These are phyloP conservation scores for Insectozyma bohioensis DNA, from an alignment of 1,139 yeast genomes.

Conservation along the genomic window DNA sequence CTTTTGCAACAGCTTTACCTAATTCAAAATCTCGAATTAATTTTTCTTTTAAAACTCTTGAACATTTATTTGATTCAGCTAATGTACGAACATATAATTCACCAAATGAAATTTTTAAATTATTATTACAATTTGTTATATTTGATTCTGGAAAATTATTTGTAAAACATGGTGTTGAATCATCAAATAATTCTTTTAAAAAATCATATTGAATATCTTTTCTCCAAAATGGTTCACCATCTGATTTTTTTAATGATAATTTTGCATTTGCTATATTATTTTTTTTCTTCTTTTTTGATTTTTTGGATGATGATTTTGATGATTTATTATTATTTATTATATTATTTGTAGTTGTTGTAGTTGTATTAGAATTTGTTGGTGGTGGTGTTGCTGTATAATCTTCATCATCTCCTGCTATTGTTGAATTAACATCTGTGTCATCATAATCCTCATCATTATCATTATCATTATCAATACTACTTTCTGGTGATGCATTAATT, in stretches of 20 bases:
- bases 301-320: conserved; percentile 2
- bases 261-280: conserved; percentile 20
- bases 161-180: conserved; percentile 65
- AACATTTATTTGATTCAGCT: conserved; percentile 81
- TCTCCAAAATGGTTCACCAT: conserved; percentile 92
- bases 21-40: conserved; percentile 60
- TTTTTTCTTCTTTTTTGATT: conserved; percentile 11
- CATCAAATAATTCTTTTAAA: conserved; percentile 61
- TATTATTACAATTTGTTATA: conserved; percentile 36
- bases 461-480: conserved; percentile 8
- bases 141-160: conserved; percentile 48
- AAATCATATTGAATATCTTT: conserved; percentile 86
- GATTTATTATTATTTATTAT: conserved; percentile 3
- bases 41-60: conserved; percentile 79
- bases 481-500: conserved; percentile 3
- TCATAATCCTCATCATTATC: conserved; percentile 15
- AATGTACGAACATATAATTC: conserved; percentile 81
- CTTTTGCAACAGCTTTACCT: conserved; percentile 76
- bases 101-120: conserved; percentile 68
- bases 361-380: conserved; percentile 9
- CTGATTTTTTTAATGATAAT: conserved; percentile 66
- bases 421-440: conserved; percentile 17
- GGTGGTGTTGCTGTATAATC: conserved; percentile 14
- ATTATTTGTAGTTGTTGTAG: not conserved
- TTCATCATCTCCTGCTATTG: conserved; percentile 17